These are phyloP conservation scores for Aureobasidium melanogenum DNA, from an alignment of 2,329 filamentous ascomycete genomes.

Conservation along the genomic window DNA sequence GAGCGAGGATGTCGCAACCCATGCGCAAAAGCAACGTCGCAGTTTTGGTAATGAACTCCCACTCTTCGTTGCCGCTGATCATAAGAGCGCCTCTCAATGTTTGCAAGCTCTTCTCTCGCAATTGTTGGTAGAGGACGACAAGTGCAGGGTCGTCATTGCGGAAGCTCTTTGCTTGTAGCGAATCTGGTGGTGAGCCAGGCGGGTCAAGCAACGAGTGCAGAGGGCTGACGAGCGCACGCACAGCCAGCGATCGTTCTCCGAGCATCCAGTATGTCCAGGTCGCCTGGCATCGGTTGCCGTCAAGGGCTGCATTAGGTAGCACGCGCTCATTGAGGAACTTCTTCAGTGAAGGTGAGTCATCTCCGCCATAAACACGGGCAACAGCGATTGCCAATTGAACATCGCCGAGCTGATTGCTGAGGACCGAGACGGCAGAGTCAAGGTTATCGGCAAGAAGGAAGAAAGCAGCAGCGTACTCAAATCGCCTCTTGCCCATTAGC, in stretches of 20 bases:
- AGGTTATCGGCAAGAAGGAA: conserved; percentile 84
- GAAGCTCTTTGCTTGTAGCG: conserved; percentile 68
- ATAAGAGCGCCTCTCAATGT: conserved; percentile 79
- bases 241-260: conserved; percentile 70
- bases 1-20: conserved; percentile 75
- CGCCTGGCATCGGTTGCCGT: conserved; percentile 87
- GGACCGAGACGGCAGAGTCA: conserved; percentile 76
- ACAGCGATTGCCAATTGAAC: conserved; percentile 84
- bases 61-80: conserved; percentile 69
- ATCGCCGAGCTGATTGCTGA: conserved; percentile 79
- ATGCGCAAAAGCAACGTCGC: conserved; percentile 38
- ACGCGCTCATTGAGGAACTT: conserved; percentile 73
- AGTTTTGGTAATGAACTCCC: conserved; percentile 82
- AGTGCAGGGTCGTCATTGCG: conserved; percentile 85
- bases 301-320: conserved; percentile 63
- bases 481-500: conserved; percentile 79
- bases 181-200: conserved; percentile 49
- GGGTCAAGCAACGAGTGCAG: conserved; percentile 65
- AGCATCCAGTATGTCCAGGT: conserved; percentile 96
- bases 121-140: conserved; percentile 76
- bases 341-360: conserved; percentile 63
- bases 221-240: conserved; percentile 62
- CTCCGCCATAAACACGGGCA: conserved; percentile 78
- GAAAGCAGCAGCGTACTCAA: conserved; percentile 92
- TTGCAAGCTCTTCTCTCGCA: conserved; percentile 72